Conservation (phyloP, 306 rosid species). For the Quercus bicolor region DNA sequence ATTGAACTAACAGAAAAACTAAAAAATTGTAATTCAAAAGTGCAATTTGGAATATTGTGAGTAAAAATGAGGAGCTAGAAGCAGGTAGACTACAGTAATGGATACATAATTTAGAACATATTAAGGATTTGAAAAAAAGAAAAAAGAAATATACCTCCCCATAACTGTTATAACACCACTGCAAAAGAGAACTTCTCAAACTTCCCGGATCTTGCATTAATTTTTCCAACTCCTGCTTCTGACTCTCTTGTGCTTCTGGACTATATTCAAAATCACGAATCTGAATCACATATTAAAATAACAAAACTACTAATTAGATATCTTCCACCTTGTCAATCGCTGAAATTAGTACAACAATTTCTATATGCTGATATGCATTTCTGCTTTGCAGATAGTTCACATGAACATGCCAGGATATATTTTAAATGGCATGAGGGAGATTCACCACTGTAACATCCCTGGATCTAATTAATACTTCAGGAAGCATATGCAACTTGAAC, state of each 20-base stretch:
- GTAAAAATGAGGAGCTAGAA: neutral
- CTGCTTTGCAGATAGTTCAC: constrained; percentile 3
- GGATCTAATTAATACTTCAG: neutral
- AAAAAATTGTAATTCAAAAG: neutral
- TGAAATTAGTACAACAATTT: neutral
- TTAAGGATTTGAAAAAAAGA: neutral
- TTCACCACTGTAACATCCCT: neutral
- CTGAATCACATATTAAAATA: constrained; percentile 41
- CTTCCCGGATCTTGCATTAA: constrained; percentile 77
- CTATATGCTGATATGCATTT: constrained; percentile 3
- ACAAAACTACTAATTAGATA: constrained; percentile 19
- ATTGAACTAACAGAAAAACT: constrained; percentile 1
- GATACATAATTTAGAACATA: neutral
- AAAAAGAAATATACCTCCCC: constrained; percentile 61
- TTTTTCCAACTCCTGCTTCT: constrained; percentile 76
- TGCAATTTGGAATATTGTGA: neutral
- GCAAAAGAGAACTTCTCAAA: constrained; percentile 77
- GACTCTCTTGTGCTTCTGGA: constrained; percentile 72
- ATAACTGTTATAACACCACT: constrained; percentile 87
- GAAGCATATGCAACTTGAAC: constrained; percentile 10
- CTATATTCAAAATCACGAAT: constrained; percentile 84
- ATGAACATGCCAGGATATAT: neutral
- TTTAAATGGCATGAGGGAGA: neutral
- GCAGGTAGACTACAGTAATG: neutral
- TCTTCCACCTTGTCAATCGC: constrained; percentile 4